Evolutionary conservation across 1,284 basidiomycete genomes (phyloP), one percentile per base, ranked within the genome.

Genomic region (Lentinus polychrous): DNA sequence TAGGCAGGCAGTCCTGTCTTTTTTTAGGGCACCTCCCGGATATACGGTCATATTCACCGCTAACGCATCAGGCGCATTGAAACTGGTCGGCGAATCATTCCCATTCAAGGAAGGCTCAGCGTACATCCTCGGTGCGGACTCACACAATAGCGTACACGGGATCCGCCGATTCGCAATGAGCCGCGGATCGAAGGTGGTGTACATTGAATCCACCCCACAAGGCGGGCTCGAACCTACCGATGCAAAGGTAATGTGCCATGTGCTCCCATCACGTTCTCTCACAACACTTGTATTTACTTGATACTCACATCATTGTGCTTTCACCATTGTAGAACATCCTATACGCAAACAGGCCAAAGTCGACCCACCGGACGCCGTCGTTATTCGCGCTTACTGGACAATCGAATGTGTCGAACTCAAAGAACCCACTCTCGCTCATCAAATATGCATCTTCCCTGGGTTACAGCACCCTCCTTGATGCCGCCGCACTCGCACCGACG

Each of bases 61-160:
- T 6, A 91, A 91, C 57, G 84, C 89, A 6, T 86, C 84, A 2
- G 84, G 74, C 7, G 86, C 85, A 0, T 70, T 92, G 53, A 91
- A 90, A 59, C 74, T 91, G 45, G 75, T 92, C 32, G 90, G 86
- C 34, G 88, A 92, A 62, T 73, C 85, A 0, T 92, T 82, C 59
- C 83, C 83, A 0, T 92, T 90, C 60, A 64, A 66, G 27, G 64
- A 68, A 37, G 73, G 68, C 8, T 77, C 79, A 42, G 65, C 62
- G 34, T 83, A 81, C 57, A 73, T 89, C 41, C 76, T 91, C 43
- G 75, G 81, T 12, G 72, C 74, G 10, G 86, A 91, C 62, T 82
- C 85, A 10, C 89, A 91, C 62, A 92, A 91, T 58, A 90, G 86
- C 55, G 81, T 92, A 11, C 84, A 91, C 55, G 90, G 90, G 7